Percentiles rank a stretch among this genome's conserved stretches.
Evolutionary conservation across 202 grass and related monocot genomes (phyloP).

Genomic region (Saccharum hybrid): DNA sequence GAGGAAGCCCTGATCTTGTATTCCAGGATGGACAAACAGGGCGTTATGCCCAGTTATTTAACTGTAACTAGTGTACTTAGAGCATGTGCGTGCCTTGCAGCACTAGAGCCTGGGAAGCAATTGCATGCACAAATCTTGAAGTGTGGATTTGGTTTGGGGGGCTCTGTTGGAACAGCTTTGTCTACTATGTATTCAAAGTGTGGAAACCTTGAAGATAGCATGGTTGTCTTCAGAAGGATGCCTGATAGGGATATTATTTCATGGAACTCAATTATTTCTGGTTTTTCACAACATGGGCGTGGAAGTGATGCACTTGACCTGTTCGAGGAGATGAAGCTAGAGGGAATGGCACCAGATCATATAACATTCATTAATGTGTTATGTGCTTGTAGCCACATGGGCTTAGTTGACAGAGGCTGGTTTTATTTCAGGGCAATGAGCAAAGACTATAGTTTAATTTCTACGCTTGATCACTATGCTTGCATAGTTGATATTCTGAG

Average conservation of each 20-base stretch:
- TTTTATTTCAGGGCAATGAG: conserved; percentile 71
- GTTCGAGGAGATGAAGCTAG: conserved; percentile 76
- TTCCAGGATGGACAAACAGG: conserved; percentile 63
- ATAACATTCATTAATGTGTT: conserved; percentile 81
- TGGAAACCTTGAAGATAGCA: conserved; percentile 68
- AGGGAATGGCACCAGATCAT: conserved; percentile 69
- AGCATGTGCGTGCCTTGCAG: conserved; percentile 68
- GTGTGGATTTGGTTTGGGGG: conserved; percentile 60
- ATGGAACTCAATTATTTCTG: conserved; percentile 86
- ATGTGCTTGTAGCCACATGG: conserved; percentile 78
- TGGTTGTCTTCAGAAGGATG: conserved; percentile 68
- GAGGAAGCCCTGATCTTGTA: conserved; percentile 71
- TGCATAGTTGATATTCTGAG: conserved; percentile 86
- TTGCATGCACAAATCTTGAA: conserved; percentile 67
- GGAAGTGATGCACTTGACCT: conserved; percentile 65
- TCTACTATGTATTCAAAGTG: conserved; percentile 91
- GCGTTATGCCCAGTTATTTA: conserved; percentile 60
- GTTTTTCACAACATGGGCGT: conserved; percentile 76
- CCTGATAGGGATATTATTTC: conserved; percentile 66
- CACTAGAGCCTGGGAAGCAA: conserved; percentile 73
- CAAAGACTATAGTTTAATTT: conserved; percentile 60
- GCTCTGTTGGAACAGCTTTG: conserved; percentile 73
- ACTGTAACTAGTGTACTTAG: conserved; percentile 62
- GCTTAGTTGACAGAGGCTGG: too few species aligned
- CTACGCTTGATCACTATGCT: conserved; percentile 74